Evolutionary conservation across 1,284 basidiomycete species (phyloP).

Genomic region (Cryptococcus floricola): DNA sequence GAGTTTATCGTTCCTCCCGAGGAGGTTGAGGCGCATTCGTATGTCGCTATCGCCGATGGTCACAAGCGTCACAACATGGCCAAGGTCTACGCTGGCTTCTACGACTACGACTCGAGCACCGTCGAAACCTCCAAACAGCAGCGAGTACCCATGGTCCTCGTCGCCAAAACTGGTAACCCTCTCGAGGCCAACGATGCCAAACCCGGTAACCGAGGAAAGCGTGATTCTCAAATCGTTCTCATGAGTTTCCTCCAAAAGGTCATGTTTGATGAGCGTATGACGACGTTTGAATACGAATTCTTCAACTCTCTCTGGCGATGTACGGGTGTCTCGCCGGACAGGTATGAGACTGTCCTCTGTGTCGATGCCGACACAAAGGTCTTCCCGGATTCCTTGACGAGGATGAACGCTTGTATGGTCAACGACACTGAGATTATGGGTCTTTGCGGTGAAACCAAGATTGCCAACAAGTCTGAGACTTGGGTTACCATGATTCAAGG

Average conservation of each 20-base stretch:
- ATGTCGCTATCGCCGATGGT: slow-evolving; percentile 97
- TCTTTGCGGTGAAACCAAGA: slow-evolving; percentile 97
- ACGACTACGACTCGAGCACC: slow-evolving; percentile 89
- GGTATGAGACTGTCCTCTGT: slow-evolving; percentile 92
- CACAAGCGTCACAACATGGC: slow-evolving; percentile 99
- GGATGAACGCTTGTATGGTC: slow-evolving; percentile 93
- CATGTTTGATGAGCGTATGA: slow-evolving; percentile 99
- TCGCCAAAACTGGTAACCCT: slow-evolving; percentile 91
- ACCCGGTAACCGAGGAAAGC: slow-evolving; percentile 97
- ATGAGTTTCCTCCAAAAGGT: slow-evolving; percentile 99
- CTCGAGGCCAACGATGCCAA: slow-evolving; percentile 82
- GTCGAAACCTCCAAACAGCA: slow-evolving; percentile 93
- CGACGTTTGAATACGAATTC: slow-evolving; percentile 98
- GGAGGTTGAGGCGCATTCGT: slow-evolving; percentile 91
- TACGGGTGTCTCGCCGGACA: slow-evolving; percentile 93
- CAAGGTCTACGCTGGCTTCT: slow-evolving; percentile 96
- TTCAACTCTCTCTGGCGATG: slow-evolving; percentile 95
- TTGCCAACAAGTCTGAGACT: slow-evolving; percentile 95
- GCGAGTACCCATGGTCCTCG: slow-evolving; percentile 88
- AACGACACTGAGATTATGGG: slow-evolving; percentile 98
- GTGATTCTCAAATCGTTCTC: slow-evolving; percentile 94
- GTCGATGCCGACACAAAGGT: slow-evolving; percentile 99
- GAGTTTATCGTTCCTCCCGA: slow-evolving; percentile 78
- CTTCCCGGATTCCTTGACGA: slow-evolving; percentile 86
- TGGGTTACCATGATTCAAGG: slow-evolving; percentile 96